A percentile compares a stretch with the other conserved stretches of the same genome.
Conservation (phyloP, 2,329 filamentous ascomycete genomes). For the Sporothrix pallida region DNA sequence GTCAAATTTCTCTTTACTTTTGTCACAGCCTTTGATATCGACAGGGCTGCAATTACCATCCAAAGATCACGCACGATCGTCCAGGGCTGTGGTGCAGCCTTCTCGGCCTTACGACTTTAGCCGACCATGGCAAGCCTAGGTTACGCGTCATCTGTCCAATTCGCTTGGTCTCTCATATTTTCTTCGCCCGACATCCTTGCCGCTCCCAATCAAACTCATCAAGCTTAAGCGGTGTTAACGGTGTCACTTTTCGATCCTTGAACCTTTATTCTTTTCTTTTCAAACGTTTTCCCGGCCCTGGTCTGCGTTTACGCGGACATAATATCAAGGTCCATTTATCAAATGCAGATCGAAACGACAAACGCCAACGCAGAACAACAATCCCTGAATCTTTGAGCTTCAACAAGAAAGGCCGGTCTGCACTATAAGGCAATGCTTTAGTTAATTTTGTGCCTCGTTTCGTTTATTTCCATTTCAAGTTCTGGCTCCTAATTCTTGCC, state of each 20-base stretch:
- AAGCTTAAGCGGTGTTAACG: not conserved
- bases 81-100: not conserved
- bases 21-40: not conserved
- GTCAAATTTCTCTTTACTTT: not conserved
- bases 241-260: not conserved
- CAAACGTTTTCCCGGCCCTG: not conserved
- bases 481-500: too few species aligned
- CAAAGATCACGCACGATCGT: not conserved
- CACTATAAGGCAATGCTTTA: too few species aligned
- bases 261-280: not conserved
- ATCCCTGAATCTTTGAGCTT: too few species aligned
- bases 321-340: not conserved
- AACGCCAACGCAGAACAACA: too few species aligned
- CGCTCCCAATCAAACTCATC: constrained; percentile 4
- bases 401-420: too few species aligned
- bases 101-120: constrained; percentile 1
- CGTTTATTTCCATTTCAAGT: too few species aligned
- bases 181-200: not conserved
- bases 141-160: not conserved
- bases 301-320: not conserved
- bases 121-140: not conserved
- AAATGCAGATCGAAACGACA: not conserved
- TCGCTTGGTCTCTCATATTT: not conserved
- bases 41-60: not conserved
- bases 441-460: too few species aligned